A percentile compares a stretch with the other conserved stretches of the same genome.
Evolutionary conservation across 306 rosid species (phyloP).

Genomic region (Pyrus communis): DNA sequence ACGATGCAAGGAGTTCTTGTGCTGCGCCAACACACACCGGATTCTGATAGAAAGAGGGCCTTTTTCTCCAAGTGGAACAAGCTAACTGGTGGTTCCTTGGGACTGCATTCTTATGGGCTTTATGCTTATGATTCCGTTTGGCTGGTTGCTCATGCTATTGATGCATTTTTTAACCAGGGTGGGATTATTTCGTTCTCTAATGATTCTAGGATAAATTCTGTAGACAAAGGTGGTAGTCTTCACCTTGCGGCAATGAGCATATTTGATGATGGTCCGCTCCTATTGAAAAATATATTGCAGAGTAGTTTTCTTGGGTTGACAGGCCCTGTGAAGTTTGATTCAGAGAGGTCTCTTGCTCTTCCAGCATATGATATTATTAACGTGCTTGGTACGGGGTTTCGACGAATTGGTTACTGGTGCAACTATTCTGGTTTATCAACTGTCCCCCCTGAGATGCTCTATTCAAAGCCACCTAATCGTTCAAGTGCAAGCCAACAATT

Average conservation of each 20-base stretch:
- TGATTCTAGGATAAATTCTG: slow-evolving; percentile 40
- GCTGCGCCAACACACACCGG: slow-evolving; percentile 78
- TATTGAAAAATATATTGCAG: slow-evolving; percentile 55
- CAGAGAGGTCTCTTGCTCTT: slow-evolving; percentile 49
- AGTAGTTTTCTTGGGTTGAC: slow-evolving; percentile 63
- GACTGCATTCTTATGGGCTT: slow-evolving; percentile 77
- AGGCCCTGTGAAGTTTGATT: slow-evolving; percentile 57
- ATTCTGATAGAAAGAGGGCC: slow-evolving; percentile 54
- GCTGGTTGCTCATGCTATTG: slow-evolving; percentile 73
- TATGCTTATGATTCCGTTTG: slow-evolving; percentile 86
- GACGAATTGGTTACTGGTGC: slow-evolving; percentile 82
- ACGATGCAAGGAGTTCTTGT: slow-evolving; percentile 67
- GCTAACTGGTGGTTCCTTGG: slow-evolving; percentile 58
- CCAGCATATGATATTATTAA: slow-evolving; percentile 81
- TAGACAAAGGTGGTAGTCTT: slow-evolving; percentile 34
- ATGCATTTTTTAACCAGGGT: slow-evolving; percentile 59
- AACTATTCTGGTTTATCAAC: slow-evolving; percentile 86
- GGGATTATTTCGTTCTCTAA: slow-evolving; percentile 64
- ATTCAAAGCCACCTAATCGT: slow-evolving; percentile 65
- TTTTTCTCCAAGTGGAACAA: slow-evolving; percentile 76
- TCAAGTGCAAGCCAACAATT: slow-evolving; percentile 63
- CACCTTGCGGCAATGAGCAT: slow-evolving; percentile 81
- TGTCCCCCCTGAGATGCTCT: slow-evolving; percentile 67
- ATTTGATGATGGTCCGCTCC: slow-evolving; percentile 63
- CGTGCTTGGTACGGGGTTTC: slow-evolving; percentile 70